Conservation (phyloP, 2,329 filamentous ascomycete species). For the Rhynchosporium agropyri region DNA sequence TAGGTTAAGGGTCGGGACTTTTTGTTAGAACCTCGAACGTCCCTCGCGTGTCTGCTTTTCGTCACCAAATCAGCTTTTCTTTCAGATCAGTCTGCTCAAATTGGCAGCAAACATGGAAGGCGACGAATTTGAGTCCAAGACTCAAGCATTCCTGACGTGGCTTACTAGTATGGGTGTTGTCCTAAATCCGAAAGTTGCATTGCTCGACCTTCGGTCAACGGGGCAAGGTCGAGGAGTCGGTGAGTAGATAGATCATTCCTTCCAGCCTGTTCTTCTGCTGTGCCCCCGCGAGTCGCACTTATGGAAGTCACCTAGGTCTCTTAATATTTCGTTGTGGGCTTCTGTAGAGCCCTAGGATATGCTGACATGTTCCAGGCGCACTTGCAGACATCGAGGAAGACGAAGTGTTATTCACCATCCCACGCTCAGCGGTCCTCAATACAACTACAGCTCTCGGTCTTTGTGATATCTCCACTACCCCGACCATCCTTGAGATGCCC, state of each 20-base stretch:
- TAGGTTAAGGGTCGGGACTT: not conserved
- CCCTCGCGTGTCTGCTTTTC: not conserved
- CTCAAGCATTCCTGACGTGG: conserved; percentile 59
- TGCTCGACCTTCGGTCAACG: conserved; percentile 58
- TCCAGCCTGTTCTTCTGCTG: not conserved
- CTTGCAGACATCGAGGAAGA: conserved; percentile 59
- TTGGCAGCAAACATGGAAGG: conserved; percentile 32
- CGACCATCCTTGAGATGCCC: conserved; percentile 47
- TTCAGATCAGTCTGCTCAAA: not conserved
- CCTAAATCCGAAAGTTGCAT: conserved; percentile 58
- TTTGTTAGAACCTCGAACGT: not conserved
- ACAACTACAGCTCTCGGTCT: conserved; percentile 59
- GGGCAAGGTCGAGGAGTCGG: conserved; percentile 64
- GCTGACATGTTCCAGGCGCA: conserved; percentile 52
- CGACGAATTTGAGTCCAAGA: conserved; percentile 49
- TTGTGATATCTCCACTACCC: conserved; percentile 42
- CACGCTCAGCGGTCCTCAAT: conserved; percentile 60
- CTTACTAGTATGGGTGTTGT: conserved; percentile 54
- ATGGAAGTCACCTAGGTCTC: not conserved
- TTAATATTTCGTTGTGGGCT: conserved; percentile 4
- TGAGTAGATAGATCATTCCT: conserved; percentile 46
- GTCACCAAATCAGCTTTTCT: not conserved
- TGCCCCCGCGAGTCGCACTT: not conserved
- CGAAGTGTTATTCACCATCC: conserved; percentile 67
- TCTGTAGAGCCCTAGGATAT: not conserved